Evolutionary conservation across 768 basidiomycete species (phyloP), one percentile per base, ranked within the genome.

Genomic region (Boletus bicolor): DNA sequence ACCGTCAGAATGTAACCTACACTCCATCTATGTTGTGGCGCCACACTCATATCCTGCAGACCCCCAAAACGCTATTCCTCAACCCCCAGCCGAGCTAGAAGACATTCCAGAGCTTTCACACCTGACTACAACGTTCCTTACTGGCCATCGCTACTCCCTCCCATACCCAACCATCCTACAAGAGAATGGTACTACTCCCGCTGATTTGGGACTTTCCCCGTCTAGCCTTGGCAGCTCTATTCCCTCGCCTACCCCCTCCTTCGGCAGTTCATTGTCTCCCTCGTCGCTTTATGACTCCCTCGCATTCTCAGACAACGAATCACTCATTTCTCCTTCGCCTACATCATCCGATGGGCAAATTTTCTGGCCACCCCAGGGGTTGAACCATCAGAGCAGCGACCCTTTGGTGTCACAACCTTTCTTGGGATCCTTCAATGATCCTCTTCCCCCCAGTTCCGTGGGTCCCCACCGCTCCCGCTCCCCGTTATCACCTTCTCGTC

Each of bases 241-340:
- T 5, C 66, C 64, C 5, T 72, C 69, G 0, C 71, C 70, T 5
- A n/a, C 71, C 0, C 49, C 69, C 3, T 71, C 69, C 21, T 62
- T 56, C n/a, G 39, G 37, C 5, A 54, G 55, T 14, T 69, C 69
- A 4, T 21, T 64, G 8, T 72, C 69, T 1, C 71, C 69, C 4
- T 47, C 41, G 2, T 63, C 63, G 2, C n/a, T 56, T 2, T 50
- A 44, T 30, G 64, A 60, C 11, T 14, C 30, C 0, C 6, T 63
- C 6, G 14, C 38, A 9, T 19, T 62, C 48, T 67, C 71, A 2
- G 69, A 70, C 39, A 26, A 26, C 17, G 70, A 72, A 2, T 53
- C 62, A 2, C 41, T 53, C 4, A 26, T 55, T 17, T 60, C 68
- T 1, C 53, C 57, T 24, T 66, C 68, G 7, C 62, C 68, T 17